Evolutionary conservation across 2,329 filamentous ascomycete species (phyloP), one percentile per base, ranked within the genome.

Genomic region (Cordyceps pruinosa): DNA sequence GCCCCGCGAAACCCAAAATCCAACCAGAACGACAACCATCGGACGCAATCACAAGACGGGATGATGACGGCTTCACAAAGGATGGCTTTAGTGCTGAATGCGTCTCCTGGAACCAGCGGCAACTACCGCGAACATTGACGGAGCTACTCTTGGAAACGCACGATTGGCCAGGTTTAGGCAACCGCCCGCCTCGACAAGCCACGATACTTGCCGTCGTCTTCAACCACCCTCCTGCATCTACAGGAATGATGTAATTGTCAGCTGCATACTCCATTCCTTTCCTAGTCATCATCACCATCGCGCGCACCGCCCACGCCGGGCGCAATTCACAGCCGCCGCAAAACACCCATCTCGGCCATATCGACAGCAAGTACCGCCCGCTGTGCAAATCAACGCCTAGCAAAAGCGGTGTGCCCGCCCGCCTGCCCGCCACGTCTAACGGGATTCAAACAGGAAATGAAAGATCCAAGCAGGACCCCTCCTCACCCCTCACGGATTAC

Each of bases 381-480:
- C 15, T 42, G 17, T 12, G 13, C 26, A n/a, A 41, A 39, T 23
- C 7, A 51, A 7, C 5, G 15, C 23, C 25, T n/a, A 30, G 23
- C 48, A 12, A 17, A 52, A 51, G 37, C 37, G 49, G 49, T 52
- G 49, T 53, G 28, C 28, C n/a, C n/a, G n/a, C n/a, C n/a, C n/a
- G n/a, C n/a, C n/a, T n/a, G n/a, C n/a, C n/a, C 28, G 15, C 28
- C 26, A 25, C 15, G 50, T 21, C 41, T 45, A 21, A 37, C 42
- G 52, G 52, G 42, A 55, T 55, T 55, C 53, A 34, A 41, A 34
- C n/a, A 26, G 53, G 53, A 49, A 56, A 56, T 56, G 32, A 32
- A 19, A 4, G 47, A 35, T 25, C 13, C 35, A 54, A 54, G 28
- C 30, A n/a, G 30, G 8, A 35, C 21, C 37, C 19, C 15, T 39